Evolutionary conservation across 768 basidiomycete genomes (phyloP), one percentile per base, ranked within the genome.

Genomic region (Psilocybe tampanensis): DNA sequence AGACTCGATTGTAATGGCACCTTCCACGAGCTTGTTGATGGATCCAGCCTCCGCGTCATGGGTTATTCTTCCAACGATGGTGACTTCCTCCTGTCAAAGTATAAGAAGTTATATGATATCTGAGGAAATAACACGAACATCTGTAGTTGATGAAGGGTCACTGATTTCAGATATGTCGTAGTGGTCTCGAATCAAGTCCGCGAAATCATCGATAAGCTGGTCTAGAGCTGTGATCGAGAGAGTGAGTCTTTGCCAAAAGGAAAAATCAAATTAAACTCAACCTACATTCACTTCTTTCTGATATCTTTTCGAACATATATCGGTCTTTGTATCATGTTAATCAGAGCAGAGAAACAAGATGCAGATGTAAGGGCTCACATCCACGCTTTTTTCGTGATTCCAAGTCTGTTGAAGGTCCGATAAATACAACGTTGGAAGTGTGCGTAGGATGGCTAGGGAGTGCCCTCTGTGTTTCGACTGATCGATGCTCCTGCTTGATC

Each of bases 241-340:
- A 26, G 24, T 21, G 3, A 33, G 32, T 41, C 21, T 34, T 36
- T 57, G 49, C 51, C 39, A 22, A 29, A 54, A 15, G 3, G 44
- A 60, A 55, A 50, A 33, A 22, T 49, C 34, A 29, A 4, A n/a
- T n/a, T n/a, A n/a, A 4, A 29, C 29, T 29, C 42, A 11, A 63
- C 70, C 47, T 62, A 93, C 94, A 86, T 80, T 89, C 89, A 59
- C 92, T 89, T 44, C 95, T 79, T 66, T 92, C 91, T 1, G 85
- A 84, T 22, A 90, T 79, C 73, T 92, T 94, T 71, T 98, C 95
- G 66, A 91, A 94, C 95, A 96, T 95, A 70, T 98, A 98, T 24
- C 91, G 84, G 80, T 88, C 90, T 92, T 36, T 22, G 19, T 8
- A 12, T 44, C 34, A 47, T 23, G 51, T 22, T 42, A 7, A 24